Base-by-base conservation (phyloP, 495 filamentous ascomycete genomes). In the Aspergillus campestris region DNA sequence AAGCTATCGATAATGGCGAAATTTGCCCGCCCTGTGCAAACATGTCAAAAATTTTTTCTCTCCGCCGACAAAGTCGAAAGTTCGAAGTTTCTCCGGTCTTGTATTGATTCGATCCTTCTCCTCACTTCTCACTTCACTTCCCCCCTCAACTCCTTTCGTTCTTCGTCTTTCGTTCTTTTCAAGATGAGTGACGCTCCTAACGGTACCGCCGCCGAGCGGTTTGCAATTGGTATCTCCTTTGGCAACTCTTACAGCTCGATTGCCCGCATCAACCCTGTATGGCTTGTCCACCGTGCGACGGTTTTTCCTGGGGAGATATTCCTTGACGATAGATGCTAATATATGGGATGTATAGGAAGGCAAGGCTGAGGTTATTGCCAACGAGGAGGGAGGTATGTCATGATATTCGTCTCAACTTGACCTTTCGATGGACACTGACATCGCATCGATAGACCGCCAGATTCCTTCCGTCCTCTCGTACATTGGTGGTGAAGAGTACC, bases 231-330 rank as follows among this genome's bases (percentile, higher is more conserved):
- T 66, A 88, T 98, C 64, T 86, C 89, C 41, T 97, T 97, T 74
- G 94, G 92, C 65, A 98, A 98, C 70, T 87, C 87, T 40, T 92
- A 89, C 77, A 95, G 91, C 70, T 95, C 89, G 42, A 97, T 98
- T 70, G 92, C 90, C 52, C 84, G 81, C 58, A 88, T 89, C 30
- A 78, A 82, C 36, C 64, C 64, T 50, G 79, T 83, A 73, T 45
- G 80, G 65, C 30, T 9, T 7, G 13, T 35, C 47, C 33, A 15
- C 34, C 15, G 13, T 15, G 27, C 45, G 10, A 6, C 31, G 38
- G 34, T 34, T 15, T 14, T 34, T 34, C 28, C 5, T 12, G 36
- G n/a, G 13, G 28, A 27, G 40, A 14, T 33, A 8, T 45, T 24
- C 9, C n/a, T 34, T 11, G 15, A 33, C 38, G 12, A 38, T 28